Evolutionary conservation across 1,284 basidiomycete genomes (phyloP).

Genomic region (Moniliophthora roreri): DNA sequence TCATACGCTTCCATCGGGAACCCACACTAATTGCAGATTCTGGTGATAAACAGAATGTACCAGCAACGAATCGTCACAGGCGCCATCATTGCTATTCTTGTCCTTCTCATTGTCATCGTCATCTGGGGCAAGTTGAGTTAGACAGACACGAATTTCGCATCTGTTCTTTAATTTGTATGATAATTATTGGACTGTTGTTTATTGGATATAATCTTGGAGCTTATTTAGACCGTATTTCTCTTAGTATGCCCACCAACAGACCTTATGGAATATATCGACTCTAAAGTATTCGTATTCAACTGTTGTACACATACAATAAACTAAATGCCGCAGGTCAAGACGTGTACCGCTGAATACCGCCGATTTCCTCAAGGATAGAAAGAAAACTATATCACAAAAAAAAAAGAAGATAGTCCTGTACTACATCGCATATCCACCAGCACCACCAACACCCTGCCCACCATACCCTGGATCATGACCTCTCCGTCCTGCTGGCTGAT

Average conservation of each 20-base stretch:
- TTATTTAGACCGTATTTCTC: slow-evolving; percentile 2
- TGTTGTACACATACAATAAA: slow-evolving; percentile 24
- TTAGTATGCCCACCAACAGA: too few relatives aligned
- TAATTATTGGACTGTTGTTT: too few relatives aligned
- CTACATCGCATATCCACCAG: slow-evolving; percentile 18
- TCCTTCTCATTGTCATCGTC: slow-evolving; percentile 70
- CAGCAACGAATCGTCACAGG: slow-evolving; percentile 74
- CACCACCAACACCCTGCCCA: slow-evolving; percentile 5
- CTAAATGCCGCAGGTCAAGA: not conserved
- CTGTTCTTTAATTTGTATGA: too few relatives aligned
- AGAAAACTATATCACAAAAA: slow-evolving; percentile 16
- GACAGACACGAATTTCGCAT: too few relatives aligned
- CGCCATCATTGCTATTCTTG: slow-evolving; percentile 67
- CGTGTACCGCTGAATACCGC: slow-evolving; percentile 4
- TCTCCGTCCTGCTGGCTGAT: not conserved
- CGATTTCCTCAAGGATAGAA: slow-evolving; percentile 10
- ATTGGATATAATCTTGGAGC: slow-evolving; percentile 11
- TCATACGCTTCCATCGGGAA: slow-evolving; percentile 8
- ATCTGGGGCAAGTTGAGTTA: slow-evolving; percentile 68
- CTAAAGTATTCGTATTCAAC: slow-evolving; percentile 2
- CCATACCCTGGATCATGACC: slow-evolving; percentile 2
- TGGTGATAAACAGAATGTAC: slow-evolving; percentile 65
- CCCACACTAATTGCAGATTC: slow-evolving; percentile 33
- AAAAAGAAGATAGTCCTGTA: slow-evolving; percentile 5
- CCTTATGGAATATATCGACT: too few relatives aligned